phyloP scores from a whole-genome alignment of 192 early-diverging fungal genomes.

The Mortierella hygrophila region DNA sequence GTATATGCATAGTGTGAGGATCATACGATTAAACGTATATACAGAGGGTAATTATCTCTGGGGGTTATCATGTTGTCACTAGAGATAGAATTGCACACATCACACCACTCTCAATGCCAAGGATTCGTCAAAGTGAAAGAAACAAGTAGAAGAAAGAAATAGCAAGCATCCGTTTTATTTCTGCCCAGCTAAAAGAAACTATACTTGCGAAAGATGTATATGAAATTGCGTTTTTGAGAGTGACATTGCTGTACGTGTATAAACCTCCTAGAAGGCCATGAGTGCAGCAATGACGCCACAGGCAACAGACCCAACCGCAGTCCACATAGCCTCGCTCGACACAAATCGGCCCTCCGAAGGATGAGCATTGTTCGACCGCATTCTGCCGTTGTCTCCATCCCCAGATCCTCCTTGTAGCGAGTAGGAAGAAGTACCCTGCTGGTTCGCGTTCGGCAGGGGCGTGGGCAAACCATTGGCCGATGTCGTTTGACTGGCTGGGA shows the following conservation, averaged over 20 bases:
- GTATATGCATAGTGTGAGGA: no score
- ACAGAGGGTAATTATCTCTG: no score
- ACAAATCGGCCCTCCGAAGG: not conserved
- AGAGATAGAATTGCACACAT: no score
- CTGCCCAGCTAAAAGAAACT: not conserved
- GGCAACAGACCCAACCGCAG: not conserved
- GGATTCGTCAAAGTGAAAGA: no score
- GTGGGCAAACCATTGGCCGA: not conserved
- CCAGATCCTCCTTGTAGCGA: not conserved
- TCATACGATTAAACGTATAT: no score
- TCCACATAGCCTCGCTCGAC: not conserved
- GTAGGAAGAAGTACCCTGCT: not conserved
- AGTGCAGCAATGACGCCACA: constrained; percentile 13
- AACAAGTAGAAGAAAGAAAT: no score
- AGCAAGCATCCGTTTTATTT: not conserved
- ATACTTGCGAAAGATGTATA: not conserved
- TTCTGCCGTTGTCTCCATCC: not conserved
- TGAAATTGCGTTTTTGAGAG: not conserved
- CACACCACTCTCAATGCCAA: no score
- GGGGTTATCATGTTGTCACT: no score
- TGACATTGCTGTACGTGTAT: not conserved
- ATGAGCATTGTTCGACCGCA: not conserved
- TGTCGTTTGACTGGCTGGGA: not conserved
- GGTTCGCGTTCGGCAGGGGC: not conserved
- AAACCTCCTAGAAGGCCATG: constrained; percentile 7